A percentile compares a stretch with the other conserved stretches of the same genome.
Evolutionary conservation across 2,329 filamentous ascomycete species (phyloP).

Genomic region (Neonectria punicea): DNA sequence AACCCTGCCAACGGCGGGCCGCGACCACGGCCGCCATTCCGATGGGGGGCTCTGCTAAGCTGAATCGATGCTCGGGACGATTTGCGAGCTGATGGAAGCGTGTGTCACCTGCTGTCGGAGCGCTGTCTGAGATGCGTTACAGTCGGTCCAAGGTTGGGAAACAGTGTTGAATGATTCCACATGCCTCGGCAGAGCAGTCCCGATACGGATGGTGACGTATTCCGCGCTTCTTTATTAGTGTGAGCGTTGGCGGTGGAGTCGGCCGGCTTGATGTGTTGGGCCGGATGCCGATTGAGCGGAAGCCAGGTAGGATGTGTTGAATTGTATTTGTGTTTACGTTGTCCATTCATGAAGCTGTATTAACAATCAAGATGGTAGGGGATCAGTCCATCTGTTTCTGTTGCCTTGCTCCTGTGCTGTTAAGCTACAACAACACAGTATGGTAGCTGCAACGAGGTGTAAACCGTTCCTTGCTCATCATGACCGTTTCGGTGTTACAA

Average conservation of each 20-base stretch:
- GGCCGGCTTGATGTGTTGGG: constrained; percentile 33
- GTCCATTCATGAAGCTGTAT: too few relatives aligned
- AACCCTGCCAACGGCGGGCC: neutral
- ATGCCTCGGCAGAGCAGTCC: constrained; percentile 38
- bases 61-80: neutral
- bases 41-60: neutral
- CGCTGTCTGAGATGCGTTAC: neutral
- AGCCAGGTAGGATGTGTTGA: neutral
- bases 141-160: neutral
- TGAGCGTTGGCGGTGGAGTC: constrained; percentile 24
- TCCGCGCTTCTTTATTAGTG: constrained; percentile 8
- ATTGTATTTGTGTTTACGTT: neutral
- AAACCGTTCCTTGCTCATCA: neutral
- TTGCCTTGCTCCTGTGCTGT: neutral
- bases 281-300: constrained; percentile 30
- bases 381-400: too few relatives aligned
- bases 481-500: neutral
- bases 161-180: constrained; percentile 18
- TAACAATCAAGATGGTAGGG: too few relatives aligned
- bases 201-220: constrained; percentile 35
- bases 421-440: neutral
- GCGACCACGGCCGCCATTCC: neutral
- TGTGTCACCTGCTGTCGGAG: neutral
- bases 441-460: neutral
- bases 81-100: neutral